Evolutionary conservation across 805 yeast genomes (phyloP), one percentile per base, ranked within the genome.

Genomic region (Ogataea ramenticola): DNA sequence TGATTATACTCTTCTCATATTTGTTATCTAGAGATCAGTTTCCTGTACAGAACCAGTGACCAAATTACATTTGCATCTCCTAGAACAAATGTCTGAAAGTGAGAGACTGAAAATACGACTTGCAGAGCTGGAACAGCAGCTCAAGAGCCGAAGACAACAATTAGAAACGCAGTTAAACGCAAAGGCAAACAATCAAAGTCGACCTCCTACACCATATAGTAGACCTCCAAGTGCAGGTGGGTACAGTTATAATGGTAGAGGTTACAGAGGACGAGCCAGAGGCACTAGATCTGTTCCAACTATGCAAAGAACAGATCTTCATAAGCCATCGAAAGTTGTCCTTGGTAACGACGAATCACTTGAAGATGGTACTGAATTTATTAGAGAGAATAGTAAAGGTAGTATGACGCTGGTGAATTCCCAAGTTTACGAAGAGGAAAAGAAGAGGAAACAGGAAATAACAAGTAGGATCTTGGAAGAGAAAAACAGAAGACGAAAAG

Each of bases 321-420:
- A 31, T 16, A 16, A 33, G 19, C 21, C 36, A 33, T 19, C 14
- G 21, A 19, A 14, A 14, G 12, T 16, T 33, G 36, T 16, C 4
- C 17, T 17, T 14, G 14, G 36, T 12, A 33, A n/a, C 12, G 21
- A 33, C 7, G 21, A 33, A 20, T 11, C n/a, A 21, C 4, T n/a
- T 4, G 21, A 15, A 9, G 24, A 17, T 34, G 17, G 49, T 27
- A 34, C 22, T 10, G 30, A 21, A 16, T 62, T 60, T 43, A 56
- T 68, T 7, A 53, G 66, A 0, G 56, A 60, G 9, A 57, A 57
- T 19, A 61, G 69, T 1, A 53, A 58, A 31, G 63, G 66, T 26
- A 70, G 72, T 4, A 56, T 64, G 60, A 57, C 68, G 15, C 51
- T 72, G n/a, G 67, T 70, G 2, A 70, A 62, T 44, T 58, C 64